These are phyloP conservation scores for Asterophora parasitica DNA, from an alignment of 768 basidiomycete species.

Conservation along the genomic window DNA sequence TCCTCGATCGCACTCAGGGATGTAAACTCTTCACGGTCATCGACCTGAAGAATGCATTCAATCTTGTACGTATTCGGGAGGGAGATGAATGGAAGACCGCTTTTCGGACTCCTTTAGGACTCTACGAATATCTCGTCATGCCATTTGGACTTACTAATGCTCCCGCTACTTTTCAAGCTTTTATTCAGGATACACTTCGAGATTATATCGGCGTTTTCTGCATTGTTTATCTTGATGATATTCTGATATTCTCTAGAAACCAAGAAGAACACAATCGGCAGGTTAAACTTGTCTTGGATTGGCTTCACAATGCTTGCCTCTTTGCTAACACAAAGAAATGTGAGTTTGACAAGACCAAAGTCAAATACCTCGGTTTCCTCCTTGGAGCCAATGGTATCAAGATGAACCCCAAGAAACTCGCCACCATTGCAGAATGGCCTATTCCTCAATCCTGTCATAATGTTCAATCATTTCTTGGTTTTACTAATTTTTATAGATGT, in stretches of 20 bases:
- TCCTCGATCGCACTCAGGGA: constrained; percentile 24
- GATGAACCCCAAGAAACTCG: constrained; percentile 37
- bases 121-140: constrained; percentile 35
- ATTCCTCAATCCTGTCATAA: constrained; percentile 20
- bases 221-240: constrained; percentile 41
- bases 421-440: constrained; percentile 33
- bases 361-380: constrained; percentile 40
- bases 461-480: constrained; percentile 33
- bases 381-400: constrained; percentile 23
- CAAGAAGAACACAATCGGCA: constrained; percentile 30
- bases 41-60: constrained; percentile 35
- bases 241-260: constrained; percentile 36
- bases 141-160: constrained; percentile 34
- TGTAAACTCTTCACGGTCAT: constrained; percentile 26
- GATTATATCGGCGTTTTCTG: constrained; percentile 31
- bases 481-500: constrained; percentile 26
- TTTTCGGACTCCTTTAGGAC: constrained; percentile 32
- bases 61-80: constrained; percentile 29
- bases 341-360: constrained; percentile 29
- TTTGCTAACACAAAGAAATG: constrained; percentile 36
- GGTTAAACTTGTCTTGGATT: constrained; percentile 29
- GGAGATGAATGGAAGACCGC: constrained; percentile 42
- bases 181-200: constrained; percentile 35
- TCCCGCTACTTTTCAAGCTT: constrained; percentile 37
- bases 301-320: constrained; percentile 22